These are phyloP conservation scores for Combretum micranthum DNA, from an alignment of 345 rosid genomes.

Conservation along the genomic window DNA sequence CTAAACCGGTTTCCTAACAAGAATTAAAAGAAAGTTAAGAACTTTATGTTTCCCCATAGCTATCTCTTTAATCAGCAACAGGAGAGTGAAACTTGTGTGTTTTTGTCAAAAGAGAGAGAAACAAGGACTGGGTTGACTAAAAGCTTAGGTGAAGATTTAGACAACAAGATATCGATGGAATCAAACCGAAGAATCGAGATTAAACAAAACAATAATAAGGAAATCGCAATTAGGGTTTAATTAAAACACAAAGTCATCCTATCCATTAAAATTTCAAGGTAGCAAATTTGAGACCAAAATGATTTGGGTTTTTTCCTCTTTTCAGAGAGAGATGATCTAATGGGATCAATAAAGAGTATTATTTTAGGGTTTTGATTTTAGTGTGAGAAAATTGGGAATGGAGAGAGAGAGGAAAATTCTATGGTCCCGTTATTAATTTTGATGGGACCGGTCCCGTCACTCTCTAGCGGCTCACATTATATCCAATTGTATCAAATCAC, in stretches of 20 bases:
- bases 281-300: slow-evolving; percentile 9
- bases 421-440: too few relatives aligned
- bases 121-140: slow-evolving; percentile 22
- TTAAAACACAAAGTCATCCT: slow-evolving; percentile 22
- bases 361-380: too few relatives aligned
- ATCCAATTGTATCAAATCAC: too few relatives aligned
- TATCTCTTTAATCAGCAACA: slow-evolving; percentile 9
- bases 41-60: slow-evolving; percentile 75
- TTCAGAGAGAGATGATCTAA: too few relatives aligned
- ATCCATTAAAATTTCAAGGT: slow-evolving; percentile 49
- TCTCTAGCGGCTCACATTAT: too few relatives aligned
- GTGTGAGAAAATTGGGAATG: too few relatives aligned
- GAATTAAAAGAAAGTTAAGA: background rate
- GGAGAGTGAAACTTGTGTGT: background rate
- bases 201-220: slow-evolving; percentile 15
- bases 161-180: slow-evolving; percentile 19
- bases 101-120: slow-evolving; percentile 18
- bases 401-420: too few relatives aligned
- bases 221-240: slow-evolving; percentile 14
- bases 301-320: too few relatives aligned
- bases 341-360: too few relatives aligned
- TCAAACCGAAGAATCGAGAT: slow-evolving; percentile 18
- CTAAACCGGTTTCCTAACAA: background rate
- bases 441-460: too few relatives aligned
- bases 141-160: slow-evolving; percentile 21